A percentile compares a stretch with the other conserved stretches of the same genome.
phyloP scores from a whole-genome alignment of 2,329 filamentous ascomycete species.

The Neofusicoccum parvum region DNA sequence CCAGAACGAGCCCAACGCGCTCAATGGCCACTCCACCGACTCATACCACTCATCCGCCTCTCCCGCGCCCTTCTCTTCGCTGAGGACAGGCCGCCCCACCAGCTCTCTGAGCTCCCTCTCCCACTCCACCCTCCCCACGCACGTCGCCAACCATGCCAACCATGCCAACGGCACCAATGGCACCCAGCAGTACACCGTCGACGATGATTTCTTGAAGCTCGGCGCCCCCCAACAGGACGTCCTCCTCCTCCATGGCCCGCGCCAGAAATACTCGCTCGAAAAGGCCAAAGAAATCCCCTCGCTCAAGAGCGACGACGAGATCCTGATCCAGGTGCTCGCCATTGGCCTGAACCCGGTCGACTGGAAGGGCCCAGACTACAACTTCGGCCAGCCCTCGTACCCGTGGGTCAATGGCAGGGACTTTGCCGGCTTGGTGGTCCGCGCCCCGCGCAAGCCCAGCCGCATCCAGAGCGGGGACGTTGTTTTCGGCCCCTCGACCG shows the following conservation, averaged over 20 bases:
- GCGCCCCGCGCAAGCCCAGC: conserved; percentile 31
- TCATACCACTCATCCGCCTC: not conserved
- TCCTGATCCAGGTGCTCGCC: conserved; percentile 63
- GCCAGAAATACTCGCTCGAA: conserved; percentile 12
- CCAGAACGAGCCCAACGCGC: not conserved
- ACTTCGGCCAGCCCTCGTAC: conserved; percentile 68
- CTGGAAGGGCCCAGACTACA: conserved; percentile 72
- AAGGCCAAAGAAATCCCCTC: conserved; percentile 4
- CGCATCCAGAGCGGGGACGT: conserved; percentile 48
- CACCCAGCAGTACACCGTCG: not conserved
- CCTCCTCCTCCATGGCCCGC: conserved; percentile 11
- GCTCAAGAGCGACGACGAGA: conserved; percentile 42
- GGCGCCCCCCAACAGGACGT: conserved; percentile 25
- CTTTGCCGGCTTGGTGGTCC: conserved; percentile 64
- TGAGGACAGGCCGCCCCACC: not conserved
- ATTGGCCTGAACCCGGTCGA: conserved; percentile 78
- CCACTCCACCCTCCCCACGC: not conserved
- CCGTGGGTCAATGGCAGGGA: conserved; percentile 73
- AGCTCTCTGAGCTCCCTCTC: not conserved
- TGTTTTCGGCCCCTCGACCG: conserved; percentile 67
- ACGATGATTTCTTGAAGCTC: conserved; percentile 15
- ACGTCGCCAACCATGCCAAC: not conserved
- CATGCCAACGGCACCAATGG: conserved; percentile 12
- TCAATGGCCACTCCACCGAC: not conserved
- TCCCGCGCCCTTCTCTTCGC: conserved; percentile 10